Conservation (phyloP, 768 basidiomycete species). For the Podaxis sp. region DNA sequence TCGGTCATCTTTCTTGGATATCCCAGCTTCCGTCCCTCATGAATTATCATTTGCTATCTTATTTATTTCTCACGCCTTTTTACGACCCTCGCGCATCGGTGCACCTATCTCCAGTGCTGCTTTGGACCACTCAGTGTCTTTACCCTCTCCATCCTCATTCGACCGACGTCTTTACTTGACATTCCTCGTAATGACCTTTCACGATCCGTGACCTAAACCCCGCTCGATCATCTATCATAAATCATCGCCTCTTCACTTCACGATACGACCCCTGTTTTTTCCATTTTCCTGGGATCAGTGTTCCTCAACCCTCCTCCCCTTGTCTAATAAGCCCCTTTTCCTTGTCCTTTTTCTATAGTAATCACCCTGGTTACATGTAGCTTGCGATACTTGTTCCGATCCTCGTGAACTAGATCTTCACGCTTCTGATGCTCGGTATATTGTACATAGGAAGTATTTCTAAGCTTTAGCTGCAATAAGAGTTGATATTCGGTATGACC, state of each 20-base stretch:
- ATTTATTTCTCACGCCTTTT: slow-evolving; percentile 10
- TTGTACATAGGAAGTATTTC: slow-evolving; percentile 14
- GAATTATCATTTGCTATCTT: slow-evolving; percentile 12
- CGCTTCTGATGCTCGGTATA: slow-evolving; percentile 10
- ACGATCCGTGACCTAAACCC: background rate
- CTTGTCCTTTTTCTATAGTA: background rate
- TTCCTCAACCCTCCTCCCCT: background rate
- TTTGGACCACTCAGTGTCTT: background rate
- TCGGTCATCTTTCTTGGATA: slow-evolving; percentile 9
- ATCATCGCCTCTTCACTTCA: background rate
- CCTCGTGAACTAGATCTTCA: slow-evolving; percentile 3
- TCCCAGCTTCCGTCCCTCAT: background rate
- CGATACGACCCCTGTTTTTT: background rate
- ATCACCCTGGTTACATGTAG: slow-evolving; percentile 7
- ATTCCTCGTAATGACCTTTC: slow-evolving; percentile 7
- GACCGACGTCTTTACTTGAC: background rate
- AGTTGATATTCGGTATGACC: slow-evolving; percentile 3
- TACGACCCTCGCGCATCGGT: background rate
- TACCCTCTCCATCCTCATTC: background rate
- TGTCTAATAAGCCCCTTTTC: background rate
- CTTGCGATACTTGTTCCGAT: background rate
- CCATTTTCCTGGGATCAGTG: background rate
- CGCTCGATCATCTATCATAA: background rate
- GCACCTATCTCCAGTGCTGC: background rate
- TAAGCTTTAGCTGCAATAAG: slow-evolving; percentile 9